Base-by-base conservation (phyloP, 2,329 filamentous ascomycete genomes). In the Pseudogymnoascus sp. region DNA sequence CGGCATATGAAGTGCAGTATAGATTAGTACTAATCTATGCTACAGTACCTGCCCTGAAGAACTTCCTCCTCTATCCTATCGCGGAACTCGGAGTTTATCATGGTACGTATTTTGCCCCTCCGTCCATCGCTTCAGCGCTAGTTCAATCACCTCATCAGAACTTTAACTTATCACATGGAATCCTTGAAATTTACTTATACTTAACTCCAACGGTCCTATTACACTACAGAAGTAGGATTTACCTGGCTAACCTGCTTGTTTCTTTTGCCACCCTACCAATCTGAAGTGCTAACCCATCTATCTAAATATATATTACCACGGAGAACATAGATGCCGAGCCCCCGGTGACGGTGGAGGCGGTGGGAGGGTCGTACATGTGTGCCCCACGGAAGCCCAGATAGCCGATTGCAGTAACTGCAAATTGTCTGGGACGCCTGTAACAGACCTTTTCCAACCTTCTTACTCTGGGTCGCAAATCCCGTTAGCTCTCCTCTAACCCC, bases 81-180 rank as follows among this genome's bases (percentile, higher is more conserved):
- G 49, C 49, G 49, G 49, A 55, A 55, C 49, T 55, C 49, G 49
- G 49, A 12, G 26, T 55, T 55, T 55, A 55, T 55, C 49, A 29
- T 33, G 29, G 49, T 55, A 55, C 29, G 49, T 55, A 33, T 33
- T 55, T 33, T 33, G 49, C 49, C 49, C 49, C 29, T 55, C 49
- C n/a, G 33, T 33, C 49, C 49, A 55, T 55, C 49, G 29, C n/a
- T 33, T 33, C 49, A 33, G 29, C 49, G 16, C 49, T 55, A 55
- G 29, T 55, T 14, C 29, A 55, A 55, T 33, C 49, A 55, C 49
- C 29, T 55, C 49, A 55, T 55, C 26, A 33, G 49, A 55, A 33
- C 49, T 55, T 33, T 33, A 33, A 55, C 49, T 55, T 55, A 55
- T 55, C 49, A 55, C 49, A 33, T 55, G 49, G 49, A 55, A 55